These are phyloP conservation scores for Yarrowia bubula DNA, from an alignment of 805 yeast genomes.

Conservation along the genomic window DNA sequence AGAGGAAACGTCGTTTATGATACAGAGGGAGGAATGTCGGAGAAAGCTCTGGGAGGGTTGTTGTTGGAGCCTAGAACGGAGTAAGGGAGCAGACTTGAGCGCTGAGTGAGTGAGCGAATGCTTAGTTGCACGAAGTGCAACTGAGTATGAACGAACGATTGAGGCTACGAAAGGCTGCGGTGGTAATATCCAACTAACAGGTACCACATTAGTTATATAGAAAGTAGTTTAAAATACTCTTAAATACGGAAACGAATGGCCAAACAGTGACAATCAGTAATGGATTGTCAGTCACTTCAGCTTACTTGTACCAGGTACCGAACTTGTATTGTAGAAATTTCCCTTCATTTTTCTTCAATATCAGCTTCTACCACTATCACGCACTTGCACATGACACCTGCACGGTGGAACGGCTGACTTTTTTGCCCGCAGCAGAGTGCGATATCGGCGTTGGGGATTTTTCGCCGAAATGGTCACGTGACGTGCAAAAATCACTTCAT, in stretches of 20 bases:
- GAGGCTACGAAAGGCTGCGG: too few species aligned
- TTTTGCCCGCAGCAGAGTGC: background rate
- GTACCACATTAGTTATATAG: background rate
- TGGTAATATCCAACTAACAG: too few species aligned
- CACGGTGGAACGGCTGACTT: constrained; percentile 5
- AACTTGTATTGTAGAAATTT: too few species aligned
- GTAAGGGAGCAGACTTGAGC: background rate
- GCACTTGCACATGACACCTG: background rate
- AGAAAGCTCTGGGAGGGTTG: constrained; percentile 56
- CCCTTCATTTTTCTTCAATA: background rate
- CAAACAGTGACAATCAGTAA: too few species aligned
- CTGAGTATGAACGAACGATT: too few species aligned
- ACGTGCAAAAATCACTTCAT: background rate
- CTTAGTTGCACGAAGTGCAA: too few species aligned
- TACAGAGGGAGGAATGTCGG: constrained; percentile 48
- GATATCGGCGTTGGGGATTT: background rate
- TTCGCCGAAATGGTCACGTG: background rate
- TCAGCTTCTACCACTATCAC: background rate
- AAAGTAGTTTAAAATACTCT: background rate
- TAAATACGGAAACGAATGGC: too few species aligned
- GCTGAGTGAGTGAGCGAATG: too few species aligned
- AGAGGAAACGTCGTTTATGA: constrained; percentile 68
- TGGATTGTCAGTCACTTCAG: too few species aligned
- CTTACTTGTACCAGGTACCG: too few species aligned
- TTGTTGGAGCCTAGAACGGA: constrained; percentile 46